phyloP scores from a whole-genome alignment of 768 basidiomycete genomes.

The Hydnomerulius pinastri region DNA sequence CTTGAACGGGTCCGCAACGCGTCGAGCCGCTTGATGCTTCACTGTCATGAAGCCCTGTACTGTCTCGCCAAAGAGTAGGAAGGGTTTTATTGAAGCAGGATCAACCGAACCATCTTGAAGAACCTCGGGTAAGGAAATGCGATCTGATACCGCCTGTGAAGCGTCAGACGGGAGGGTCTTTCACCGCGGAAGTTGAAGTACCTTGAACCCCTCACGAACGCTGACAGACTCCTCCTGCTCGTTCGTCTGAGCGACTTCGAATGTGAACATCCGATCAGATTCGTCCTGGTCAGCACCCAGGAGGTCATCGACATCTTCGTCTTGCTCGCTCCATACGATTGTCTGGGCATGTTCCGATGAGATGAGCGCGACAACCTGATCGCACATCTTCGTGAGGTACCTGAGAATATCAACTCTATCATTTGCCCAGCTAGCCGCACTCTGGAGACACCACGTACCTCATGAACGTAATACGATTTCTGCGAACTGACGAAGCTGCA shows the following conservation, averaged over 20 bases:
- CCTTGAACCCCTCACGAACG: slow-evolving; percentile 46
- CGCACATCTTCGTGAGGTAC: slow-evolving; percentile 60
- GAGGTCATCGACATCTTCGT: slow-evolving; percentile 15
- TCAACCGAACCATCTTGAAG: slow-evolving; percentile 8
- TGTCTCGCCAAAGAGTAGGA: slow-evolving; percentile 42
- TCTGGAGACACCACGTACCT: slow-evolving; percentile 37
- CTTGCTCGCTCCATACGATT: slow-evolving; percentile 45
- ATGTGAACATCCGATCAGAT: slow-evolving; percentile 51
- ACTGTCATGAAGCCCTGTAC: slow-evolving; percentile 42
- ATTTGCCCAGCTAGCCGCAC: neutral
- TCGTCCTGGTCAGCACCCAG: slow-evolving; percentile 41
- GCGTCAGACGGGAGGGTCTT: neutral
- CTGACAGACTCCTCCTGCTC: slow-evolving; percentile 56
- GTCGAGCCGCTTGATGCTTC: slow-evolving; percentile 18
- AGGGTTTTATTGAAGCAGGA: slow-evolving; percentile 19
- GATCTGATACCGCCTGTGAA: slow-evolving; percentile 11
- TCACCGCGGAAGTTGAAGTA: slow-evolving; percentile 17
- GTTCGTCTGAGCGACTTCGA: slow-evolving; percentile 54
- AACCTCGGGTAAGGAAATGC: slow-evolving; percentile 11
- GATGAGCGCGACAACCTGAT: slow-evolving; percentile 54
- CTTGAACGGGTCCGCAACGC: neutral
- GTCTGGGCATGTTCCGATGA: slow-evolving; percentile 47
- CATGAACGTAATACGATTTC: slow-evolving; percentile 65
- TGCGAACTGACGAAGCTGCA: slow-evolving; percentile 42
- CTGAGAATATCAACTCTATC: slow-evolving; percentile 28